These are phyloP conservation scores for Elsinoe necatrix DNA, from an alignment of 2,329 filamentous ascomycete species.

Conservation along the genomic window DNA sequence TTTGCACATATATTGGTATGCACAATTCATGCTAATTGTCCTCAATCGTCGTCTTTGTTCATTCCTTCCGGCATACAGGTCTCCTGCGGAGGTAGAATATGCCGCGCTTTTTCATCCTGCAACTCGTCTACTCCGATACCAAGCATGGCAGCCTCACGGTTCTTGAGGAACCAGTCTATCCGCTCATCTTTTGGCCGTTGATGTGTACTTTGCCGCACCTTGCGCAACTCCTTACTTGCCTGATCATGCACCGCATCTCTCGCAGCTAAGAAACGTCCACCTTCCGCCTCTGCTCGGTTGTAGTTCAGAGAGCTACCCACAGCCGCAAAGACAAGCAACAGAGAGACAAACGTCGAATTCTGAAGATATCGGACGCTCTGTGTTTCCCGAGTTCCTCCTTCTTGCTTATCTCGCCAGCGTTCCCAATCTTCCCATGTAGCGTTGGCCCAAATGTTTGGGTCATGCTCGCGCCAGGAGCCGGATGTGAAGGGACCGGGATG, in stretches of 20 bases:
- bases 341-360: slow-evolving; percentile 65
- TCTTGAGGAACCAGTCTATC: slow-evolving; percentile 68
- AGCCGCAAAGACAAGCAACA: slow-evolving; percentile 62
- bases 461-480: slow-evolving; percentile 28
- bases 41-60: background rate
- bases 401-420: slow-evolving; percentile 50
- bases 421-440: slow-evolving; percentile 99
- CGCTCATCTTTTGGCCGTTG: slow-evolving; percentile 44
- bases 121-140: slow-evolving; percentile 34
- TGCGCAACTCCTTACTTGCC: slow-evolving; percentile 55
- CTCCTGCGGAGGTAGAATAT: slow-evolving; percentile 39
- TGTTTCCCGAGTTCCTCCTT: slow-evolving; percentile 31
- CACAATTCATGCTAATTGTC: background rate
- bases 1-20: background rate
- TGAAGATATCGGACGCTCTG: slow-evolving; percentile 60
- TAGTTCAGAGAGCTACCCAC: slow-evolving; percentile 66
- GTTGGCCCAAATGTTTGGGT: slow-evolving; percentile 53
- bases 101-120: slow-evolving; percentile 39
- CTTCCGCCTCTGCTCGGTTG: slow-evolving; percentile 56
- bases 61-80: slow-evolving; percentile 36
- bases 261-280: slow-evolving; percentile 55
- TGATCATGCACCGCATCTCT: slow-evolving; percentile 58
- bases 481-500: slow-evolving; percentile 26
- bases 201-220: slow-evolving; percentile 44
- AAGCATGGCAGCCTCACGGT: slow-evolving; percentile 54